Evolutionary conservation across 345 rosid genomes (phyloP).

Genomic region (Raphanus raphanistrum): DNA sequence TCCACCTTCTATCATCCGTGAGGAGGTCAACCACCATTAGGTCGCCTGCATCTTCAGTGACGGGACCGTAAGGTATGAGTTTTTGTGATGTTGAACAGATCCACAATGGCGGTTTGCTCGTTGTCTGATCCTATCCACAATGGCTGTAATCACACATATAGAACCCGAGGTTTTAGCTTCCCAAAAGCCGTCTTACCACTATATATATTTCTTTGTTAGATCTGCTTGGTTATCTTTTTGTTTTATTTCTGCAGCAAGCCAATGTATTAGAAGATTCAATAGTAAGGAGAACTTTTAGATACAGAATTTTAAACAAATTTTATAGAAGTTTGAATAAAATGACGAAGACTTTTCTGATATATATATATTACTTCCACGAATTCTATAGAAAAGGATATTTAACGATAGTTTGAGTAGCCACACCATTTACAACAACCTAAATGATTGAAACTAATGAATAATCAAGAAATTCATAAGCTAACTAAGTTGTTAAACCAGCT

Average conservation of each 20-base stretch:
- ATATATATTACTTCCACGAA: background rate
- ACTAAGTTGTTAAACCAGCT: background rate
- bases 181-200: too few species aligned
- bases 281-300: background rate
- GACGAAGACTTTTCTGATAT: background rate
- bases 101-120: too few species aligned
- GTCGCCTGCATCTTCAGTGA: too few species aligned
- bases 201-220: background rate
- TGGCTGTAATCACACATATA: too few species aligned
- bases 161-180: too few species aligned
- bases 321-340: background rate
- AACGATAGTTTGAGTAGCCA: background rate
- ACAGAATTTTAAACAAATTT: too few species aligned
- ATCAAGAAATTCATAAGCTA: background rate
- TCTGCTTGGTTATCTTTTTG: background rate
- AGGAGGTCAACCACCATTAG: too few species aligned
- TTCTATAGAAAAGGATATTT: background rate
- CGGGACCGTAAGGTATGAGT: too few species aligned
- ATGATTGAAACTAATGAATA: constrained; percentile 6
- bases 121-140: too few species aligned
- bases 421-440: background rate
- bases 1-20: too few species aligned
- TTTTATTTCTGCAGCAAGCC: background rate
- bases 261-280: background rate
- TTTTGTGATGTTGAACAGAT: too few species aligned